Evolutionary conservation across 495 filamentous ascomycete species (phyloP).

Genomic region (Penicillium ochrochloron): DNA sequence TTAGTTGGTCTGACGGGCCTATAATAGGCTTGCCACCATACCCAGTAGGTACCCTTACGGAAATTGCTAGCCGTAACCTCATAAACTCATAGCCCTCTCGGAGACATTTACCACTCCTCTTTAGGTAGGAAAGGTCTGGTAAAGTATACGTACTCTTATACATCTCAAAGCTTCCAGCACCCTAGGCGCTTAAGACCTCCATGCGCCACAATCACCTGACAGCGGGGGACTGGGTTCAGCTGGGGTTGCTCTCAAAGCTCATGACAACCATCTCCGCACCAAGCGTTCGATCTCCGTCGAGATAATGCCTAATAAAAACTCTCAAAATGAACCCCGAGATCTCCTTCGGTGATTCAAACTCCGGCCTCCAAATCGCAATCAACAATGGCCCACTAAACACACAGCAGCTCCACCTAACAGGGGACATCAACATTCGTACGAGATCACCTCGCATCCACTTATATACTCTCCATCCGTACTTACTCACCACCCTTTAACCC

Average conservation of each 20-base stretch:
- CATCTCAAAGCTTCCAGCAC: not conserved
- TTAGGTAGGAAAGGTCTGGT: too few species aligned
- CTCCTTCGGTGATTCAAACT: not conserved
- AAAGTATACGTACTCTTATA: too few species aligned
- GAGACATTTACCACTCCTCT: too few species aligned
- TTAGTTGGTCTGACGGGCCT: too few species aligned
- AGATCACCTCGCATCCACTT: not conserved
- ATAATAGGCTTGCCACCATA: too few species aligned
- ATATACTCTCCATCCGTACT: not conserved
- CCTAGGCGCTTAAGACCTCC: not conserved
- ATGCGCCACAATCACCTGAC: not conserved
- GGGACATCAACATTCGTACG: not conserved
- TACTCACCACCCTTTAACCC: not conserved
- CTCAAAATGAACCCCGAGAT: not conserved
- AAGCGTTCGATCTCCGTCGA: not conserved
- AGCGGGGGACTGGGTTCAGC: not conserved
- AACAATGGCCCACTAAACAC: not conserved
- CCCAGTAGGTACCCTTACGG: too few species aligned
- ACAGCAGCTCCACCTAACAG: not conserved
- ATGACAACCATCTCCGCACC: too few species aligned
- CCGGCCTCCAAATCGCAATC: not conserved
- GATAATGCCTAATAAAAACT: not conserved
- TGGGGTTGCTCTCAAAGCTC: not conserved
- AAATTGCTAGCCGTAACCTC: too few species aligned
- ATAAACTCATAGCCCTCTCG: too few species aligned